phyloP scores from a whole-genome alignment of 176 grass and related monocot genomes.

The Aegilops bicornis region DNA sequence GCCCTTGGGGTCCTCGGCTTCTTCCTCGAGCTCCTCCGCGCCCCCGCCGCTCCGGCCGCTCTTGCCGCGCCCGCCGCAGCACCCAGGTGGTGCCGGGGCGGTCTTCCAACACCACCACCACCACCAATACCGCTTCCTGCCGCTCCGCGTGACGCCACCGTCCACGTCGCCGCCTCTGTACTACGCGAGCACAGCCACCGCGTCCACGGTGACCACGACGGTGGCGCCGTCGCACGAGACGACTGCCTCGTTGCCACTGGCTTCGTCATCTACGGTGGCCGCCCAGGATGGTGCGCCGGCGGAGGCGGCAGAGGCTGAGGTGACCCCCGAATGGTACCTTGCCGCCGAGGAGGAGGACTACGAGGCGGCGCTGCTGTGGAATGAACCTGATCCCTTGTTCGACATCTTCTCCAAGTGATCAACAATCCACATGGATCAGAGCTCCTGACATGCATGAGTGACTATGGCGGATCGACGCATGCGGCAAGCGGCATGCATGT shows the following conservation, averaged over 20 bases:
- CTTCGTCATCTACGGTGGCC: neutral
- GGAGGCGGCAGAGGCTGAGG: slow-evolving; percentile 4
- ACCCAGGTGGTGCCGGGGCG: neutral
- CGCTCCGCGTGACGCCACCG: neutral
- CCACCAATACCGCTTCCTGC: slow-evolving; percentile 14
- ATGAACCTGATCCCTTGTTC: slow-evolving; percentile 64
- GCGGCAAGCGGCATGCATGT: slow-evolving; percentile 24
- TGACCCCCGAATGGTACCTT: slow-evolving; percentile 17
- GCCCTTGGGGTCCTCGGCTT: slow-evolving; percentile 32
- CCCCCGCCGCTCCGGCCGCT: slow-evolving; percentile 16
- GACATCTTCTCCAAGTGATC: slow-evolving; percentile 60
- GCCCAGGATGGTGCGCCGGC: neutral
- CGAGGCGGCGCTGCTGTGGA: slow-evolving; percentile 64
- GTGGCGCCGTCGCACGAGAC: slow-evolving; percentile 30
- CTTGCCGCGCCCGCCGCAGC: slow-evolving; percentile 27
- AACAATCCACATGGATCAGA: neutral
- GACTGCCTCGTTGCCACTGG: neutral
- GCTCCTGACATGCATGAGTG: neutral
- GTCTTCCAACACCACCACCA: neutral
- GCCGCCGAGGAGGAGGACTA: slow-evolving; percentile 60
- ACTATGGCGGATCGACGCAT: slow-evolving; percentile 14
- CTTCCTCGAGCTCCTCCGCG: slow-evolving; percentile 28
- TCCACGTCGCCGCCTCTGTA: neutral
- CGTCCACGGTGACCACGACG: slow-evolving; percentile 38
- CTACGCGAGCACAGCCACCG: slow-evolving; percentile 25